These are phyloP conservation scores for Leishmania major DNA, from an alignment of 208 protist species.

Conservation along the genomic window DNA sequence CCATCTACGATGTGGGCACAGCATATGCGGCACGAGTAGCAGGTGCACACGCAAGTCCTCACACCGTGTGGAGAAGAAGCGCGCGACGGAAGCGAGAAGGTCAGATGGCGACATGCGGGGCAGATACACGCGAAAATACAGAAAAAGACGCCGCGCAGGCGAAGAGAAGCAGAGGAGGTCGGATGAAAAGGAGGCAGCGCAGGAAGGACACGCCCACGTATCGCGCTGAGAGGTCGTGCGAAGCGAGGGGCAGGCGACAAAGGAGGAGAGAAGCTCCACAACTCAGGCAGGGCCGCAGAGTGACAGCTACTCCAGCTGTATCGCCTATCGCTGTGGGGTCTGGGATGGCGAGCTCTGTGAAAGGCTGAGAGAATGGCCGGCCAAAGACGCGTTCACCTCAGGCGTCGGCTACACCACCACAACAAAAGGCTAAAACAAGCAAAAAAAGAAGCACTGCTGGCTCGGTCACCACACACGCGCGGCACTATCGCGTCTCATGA, in stretches of 20 bases:
- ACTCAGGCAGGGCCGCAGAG: not conserved
- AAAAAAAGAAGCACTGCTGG: not conserved
- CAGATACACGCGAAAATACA: not conserved
- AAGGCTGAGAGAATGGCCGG: not conserved
- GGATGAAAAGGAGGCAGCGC: not conserved
- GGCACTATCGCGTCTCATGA: not conserved
- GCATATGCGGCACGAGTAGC: too few species aligned
- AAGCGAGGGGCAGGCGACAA: not conserved
- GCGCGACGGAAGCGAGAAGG: not conserved
- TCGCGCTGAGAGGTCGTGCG: not conserved
- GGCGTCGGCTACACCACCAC: not conserved
- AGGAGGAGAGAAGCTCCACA: not conserved
- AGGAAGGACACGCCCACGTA: not conserved
- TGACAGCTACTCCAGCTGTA: not conserved
- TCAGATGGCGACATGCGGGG: not conserved
- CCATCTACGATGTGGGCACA: slow-evolving; percentile 30
- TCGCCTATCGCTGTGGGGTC: not conserved
- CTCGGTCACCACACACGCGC: not conserved
- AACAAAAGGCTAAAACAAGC: too few species aligned
- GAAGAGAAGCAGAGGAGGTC: not conserved
- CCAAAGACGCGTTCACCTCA: not conserved
- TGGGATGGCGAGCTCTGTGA: not conserved
- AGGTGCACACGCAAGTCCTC: too few species aligned
- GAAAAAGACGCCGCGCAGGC: slow-evolving; percentile 1
- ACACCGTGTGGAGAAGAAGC: not conserved